Base-by-base conservation (phyloP, 805 yeast species). In the Candida parachauliodes region DNA sequence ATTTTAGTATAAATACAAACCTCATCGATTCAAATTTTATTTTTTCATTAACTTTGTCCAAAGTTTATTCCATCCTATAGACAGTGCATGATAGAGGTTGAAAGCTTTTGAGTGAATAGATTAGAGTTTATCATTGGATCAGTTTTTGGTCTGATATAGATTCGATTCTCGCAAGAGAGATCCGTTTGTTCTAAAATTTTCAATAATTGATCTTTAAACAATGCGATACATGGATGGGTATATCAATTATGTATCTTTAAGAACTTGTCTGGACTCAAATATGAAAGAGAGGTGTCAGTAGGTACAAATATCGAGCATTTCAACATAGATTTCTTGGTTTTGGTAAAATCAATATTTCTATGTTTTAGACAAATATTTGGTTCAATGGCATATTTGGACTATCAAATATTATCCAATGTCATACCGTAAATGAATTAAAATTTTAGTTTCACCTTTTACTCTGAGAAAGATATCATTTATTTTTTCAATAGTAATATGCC, bases 51-150 rank as follows among this genome's bases (percentile, higher is more conserved):
- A 76, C 81, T 77, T 76, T 77, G 81, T 78, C 81, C 81, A 74
- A 76, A 76, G 72, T 68, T 70, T 57, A 65, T 74, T 83, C 82
- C 68, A 74, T 79, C 70, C 79, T 60, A 26, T 60, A 77, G 84
- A 78, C 84, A 78, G 84, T 78, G 77, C 83, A 64, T 54, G 57
- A 39, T 43, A 36, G 28, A 42, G 46, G 17, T 28, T 32, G 40
- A 29, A 17, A 30, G 32, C 15, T 34, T 15, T 20, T 22, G 19
- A 20, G 18, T 20, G 18, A 18, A 33, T 19, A 27, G 26, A 27
- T 32, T 31, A 34, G 32, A 10, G 15, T 20, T 19, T 10, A 11
- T 28, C 21, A 18, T 26, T 11, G 39, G 19, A 22, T 32, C 40
- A 36, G 40, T 36, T 36, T 28, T 36, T 36, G 40, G 21, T 34